These are phyloP conservation scores for Polyplosphaeria fusca DNA, from an alignment of 495 filamentous ascomycete genomes.

Conservation along the genomic window DNA sequence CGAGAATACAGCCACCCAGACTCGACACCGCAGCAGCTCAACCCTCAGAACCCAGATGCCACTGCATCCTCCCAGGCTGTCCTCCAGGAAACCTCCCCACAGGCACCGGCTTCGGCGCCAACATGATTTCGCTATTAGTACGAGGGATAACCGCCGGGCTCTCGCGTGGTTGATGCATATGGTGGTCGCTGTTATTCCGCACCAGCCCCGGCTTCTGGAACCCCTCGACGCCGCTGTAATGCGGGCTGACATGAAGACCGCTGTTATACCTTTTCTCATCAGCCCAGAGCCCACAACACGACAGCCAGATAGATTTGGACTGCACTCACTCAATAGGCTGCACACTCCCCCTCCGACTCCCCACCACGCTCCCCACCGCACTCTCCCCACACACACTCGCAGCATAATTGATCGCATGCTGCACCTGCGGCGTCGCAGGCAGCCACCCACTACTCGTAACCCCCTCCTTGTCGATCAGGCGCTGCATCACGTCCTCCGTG, in stretches of 20 bases:
- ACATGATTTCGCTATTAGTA: slow-evolving; percentile 20
- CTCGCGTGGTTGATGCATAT: slow-evolving; percentile 1
- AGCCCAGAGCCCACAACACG: no score
- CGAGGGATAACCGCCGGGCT: neutral
- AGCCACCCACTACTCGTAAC: slow-evolving; percentile 29
- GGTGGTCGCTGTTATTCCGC: slow-evolving; percentile 8
- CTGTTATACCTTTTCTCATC: no score
- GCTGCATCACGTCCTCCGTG: slow-evolving; percentile 23
- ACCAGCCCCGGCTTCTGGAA: neutral
- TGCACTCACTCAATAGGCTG: slow-evolving; percentile 14
- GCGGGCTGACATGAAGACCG: neutral
- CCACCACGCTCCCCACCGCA: slow-evolving; percentile 8
- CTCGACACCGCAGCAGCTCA: no score
- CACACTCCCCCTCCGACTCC: slow-evolving; percentile 22
- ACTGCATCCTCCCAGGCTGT: slow-evolving; percentile 12
- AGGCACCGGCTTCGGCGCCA: slow-evolving; percentile 11
- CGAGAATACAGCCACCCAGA: no score
- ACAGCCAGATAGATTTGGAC: no score
- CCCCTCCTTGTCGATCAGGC: slow-evolving; percentile 24
- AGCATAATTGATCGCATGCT: slow-evolving; percentile 16
- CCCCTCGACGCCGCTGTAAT: neutral
- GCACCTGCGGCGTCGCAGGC: slow-evolving; percentile 18
- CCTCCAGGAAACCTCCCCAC: slow-evolving; percentile 1
- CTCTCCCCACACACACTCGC: slow-evolving; percentile 8
- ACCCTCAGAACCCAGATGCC: slow-evolving; percentile 29